A percentile compares a stretch with the other conserved stretches of the same genome.
phyloP scores from a whole-genome alignment of 176 grass and related monocot genomes.

The Cenchrus fungigraminus region DNA sequence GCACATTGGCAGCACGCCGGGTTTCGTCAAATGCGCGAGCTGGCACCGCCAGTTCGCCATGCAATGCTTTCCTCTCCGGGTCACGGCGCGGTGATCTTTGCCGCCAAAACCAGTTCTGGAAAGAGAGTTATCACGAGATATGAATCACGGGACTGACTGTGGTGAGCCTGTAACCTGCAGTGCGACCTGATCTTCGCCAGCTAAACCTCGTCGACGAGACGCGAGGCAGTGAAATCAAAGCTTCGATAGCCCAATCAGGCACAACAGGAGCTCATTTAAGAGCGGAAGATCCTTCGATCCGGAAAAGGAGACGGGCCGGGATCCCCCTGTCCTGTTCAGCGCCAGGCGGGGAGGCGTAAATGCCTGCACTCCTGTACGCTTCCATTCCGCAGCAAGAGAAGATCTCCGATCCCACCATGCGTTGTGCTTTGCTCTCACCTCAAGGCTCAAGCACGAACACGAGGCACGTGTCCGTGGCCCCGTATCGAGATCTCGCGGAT shows the following conservation, averaged over 20 bases:
- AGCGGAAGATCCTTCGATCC: constrained; percentile 14
- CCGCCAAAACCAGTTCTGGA: neutral
- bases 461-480: constrained; percentile 19
- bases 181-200: neutral
- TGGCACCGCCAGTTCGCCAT: neutral
- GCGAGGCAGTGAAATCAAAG: neutral
- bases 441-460: constrained; percentile 11
- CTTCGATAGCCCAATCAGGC: neutral
- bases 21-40: constrained; percentile 32
- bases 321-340: neutral
- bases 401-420: constrained; percentile 7
- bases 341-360: constrained; percentile 41
- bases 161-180: neutral
- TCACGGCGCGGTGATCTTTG: neutral
- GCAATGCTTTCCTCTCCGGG: neutral
- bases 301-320: neutral
- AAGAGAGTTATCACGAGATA: neutral
- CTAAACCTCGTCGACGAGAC: constrained; percentile 7
- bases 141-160: too few relatives aligned
- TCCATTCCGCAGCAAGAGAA: constrained; percentile 28
- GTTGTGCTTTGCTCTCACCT: neutral
- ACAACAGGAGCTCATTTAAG: constrained; percentile 28
- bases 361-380: neutral
- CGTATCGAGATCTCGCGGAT: constrained; percentile 47
- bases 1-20: neutral